Evolutionary conservation across 2,329 filamentous ascomycete genomes (phyloP).

Genomic region (Cercospora citrullina): DNA sequence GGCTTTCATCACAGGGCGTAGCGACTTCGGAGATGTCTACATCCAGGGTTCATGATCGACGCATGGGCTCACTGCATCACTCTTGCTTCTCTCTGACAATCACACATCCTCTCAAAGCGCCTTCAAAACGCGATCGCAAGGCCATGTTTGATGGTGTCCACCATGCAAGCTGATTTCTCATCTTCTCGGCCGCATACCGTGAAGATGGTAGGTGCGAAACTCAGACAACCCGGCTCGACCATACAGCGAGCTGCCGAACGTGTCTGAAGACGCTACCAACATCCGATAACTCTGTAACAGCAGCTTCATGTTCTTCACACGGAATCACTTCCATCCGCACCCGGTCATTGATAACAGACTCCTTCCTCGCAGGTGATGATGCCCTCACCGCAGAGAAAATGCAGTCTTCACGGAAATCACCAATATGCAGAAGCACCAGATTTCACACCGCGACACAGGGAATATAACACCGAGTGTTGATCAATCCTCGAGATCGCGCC

Average conservation of each 20-base stretch:
- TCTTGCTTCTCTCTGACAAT: background rate
- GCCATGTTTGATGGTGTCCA: background rate
- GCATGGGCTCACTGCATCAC: background rate
- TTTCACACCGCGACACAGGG: background rate
- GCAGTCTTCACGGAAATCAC: background rate
- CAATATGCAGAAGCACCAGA: background rate
- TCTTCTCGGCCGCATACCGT: background rate
- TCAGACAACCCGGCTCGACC: background rate
- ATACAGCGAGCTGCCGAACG: background rate
- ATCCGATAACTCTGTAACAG: background rate
- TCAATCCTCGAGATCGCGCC: background rate
- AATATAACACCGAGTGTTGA: background rate
- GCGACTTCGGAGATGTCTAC: constrained; percentile 1
- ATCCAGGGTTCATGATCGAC: background rate
- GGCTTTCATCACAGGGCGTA: constrained; percentile 1
- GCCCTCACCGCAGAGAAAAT: background rate
- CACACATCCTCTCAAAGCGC: background rate
- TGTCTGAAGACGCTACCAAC: background rate
- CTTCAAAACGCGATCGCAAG: background rate
- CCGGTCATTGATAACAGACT: background rate
- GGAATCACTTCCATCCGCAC: background rate
- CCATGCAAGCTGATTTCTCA: background rate
- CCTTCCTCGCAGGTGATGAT: background rate
- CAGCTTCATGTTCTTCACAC: background rate
- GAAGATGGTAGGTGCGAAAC: background rate